A percentile compares a stretch with the other conserved stretches of the same genome.
These are phyloP conservation scores for Trichoderma breve DNA, from an alignment of 2,329 filamentous ascomycete species.

Conservation along the genomic window DNA sequence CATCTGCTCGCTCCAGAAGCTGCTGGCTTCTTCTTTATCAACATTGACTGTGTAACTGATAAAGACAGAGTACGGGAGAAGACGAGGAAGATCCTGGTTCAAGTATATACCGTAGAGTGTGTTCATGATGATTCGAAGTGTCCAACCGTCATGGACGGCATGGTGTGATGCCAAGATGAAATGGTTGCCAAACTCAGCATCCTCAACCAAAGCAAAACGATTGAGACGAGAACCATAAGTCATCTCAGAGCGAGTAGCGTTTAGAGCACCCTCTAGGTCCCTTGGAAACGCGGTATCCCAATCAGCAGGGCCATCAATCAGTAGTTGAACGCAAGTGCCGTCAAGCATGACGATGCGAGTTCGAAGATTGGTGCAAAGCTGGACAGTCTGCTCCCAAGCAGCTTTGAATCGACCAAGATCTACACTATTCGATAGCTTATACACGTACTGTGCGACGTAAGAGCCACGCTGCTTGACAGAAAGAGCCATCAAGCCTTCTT, in stretches of 20 bases:
- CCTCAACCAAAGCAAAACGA: conserved; percentile 7
- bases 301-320: neutral
- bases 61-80: conserved; percentile 20
- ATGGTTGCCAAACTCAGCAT: neutral
- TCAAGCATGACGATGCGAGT: conserved; percentile 22
- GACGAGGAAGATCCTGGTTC: neutral
- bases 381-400: conserved; percentile 21
- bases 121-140: conserved; percentile 24
- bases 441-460: conserved; percentile 16
- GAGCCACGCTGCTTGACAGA: conserved; percentile 20
- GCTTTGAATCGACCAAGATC: neutral
- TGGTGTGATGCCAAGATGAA: conserved; percentile 31
- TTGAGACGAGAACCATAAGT: conserved; percentile 5
- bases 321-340: neutral
- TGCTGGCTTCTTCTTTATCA: neutral
- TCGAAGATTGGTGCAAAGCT: conserved; percentile 12
- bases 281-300: neutral
- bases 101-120: conserved; percentile 8
- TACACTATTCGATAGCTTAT: neutral
- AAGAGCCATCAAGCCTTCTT: conserved; percentile 23
- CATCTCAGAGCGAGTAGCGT: neutral
- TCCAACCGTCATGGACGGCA: conserved; percentile 32
- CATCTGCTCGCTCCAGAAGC: conserved; percentile 7
- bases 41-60: conserved; percentile 16
- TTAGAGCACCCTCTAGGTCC: neutral